Percentiles rank a stretch among this genome's conserved stretches.
Evolutionary conservation across 1,139 yeast genomes (phyloP).

Genomic region (Yamadazyma spencermartinsiae): DNA sequence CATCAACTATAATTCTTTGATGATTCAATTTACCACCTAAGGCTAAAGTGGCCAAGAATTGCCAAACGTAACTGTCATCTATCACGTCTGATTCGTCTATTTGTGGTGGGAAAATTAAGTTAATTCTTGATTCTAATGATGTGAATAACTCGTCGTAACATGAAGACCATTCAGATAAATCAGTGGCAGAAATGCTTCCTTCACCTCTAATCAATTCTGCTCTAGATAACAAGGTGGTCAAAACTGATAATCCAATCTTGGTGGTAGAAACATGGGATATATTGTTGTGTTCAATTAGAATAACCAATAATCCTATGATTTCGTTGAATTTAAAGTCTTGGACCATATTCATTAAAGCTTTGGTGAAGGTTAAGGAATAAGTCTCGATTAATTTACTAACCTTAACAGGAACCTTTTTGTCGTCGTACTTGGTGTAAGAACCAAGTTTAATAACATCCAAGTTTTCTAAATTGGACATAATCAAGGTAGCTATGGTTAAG

Average conservation of each 20-base stretch:
- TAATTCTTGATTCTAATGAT: conserved; percentile 74
- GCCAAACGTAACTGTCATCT: conserved; percentile 83
- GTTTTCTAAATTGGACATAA: conserved; percentile 81
- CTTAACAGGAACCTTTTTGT: conserved; percentile 52
- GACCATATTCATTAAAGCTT: conserved; percentile 80
- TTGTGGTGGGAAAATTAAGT: conserved; percentile 80
- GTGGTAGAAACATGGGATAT: conserved; percentile 77
- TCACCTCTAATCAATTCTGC: conserved; percentile 93
- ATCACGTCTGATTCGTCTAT: conserved; percentile 32
- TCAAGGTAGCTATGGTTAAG: conserved; percentile 72
- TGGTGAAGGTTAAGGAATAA: conserved; percentile 81
- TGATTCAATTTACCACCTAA: conserved; percentile 90
- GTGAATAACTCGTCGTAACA: conserved; percentile 84
- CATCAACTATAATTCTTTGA: conserved; percentile 93
- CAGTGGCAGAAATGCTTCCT: conserved; percentile 58
- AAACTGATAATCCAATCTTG: conserved; percentile 80
- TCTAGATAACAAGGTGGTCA: conserved; percentile 86
- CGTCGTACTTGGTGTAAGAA: conserved; percentile 67
- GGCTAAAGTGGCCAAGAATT: conserved; percentile 91
- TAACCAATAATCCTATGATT: conserved; percentile 77
- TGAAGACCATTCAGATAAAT: conserved; percentile 71
- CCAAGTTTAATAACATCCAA: conserved; percentile 78
- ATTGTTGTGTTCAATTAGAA: conserved; percentile 70
- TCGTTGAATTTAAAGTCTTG: conserved; percentile 82
- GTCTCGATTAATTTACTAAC: conserved; percentile 69